A percentile compares a stretch with the other conserved stretches of the same genome.
Evolutionary conservation across 495 filamentous ascomycete genomes (phyloP).

Genomic region (Aspergillus panamensis): DNA sequence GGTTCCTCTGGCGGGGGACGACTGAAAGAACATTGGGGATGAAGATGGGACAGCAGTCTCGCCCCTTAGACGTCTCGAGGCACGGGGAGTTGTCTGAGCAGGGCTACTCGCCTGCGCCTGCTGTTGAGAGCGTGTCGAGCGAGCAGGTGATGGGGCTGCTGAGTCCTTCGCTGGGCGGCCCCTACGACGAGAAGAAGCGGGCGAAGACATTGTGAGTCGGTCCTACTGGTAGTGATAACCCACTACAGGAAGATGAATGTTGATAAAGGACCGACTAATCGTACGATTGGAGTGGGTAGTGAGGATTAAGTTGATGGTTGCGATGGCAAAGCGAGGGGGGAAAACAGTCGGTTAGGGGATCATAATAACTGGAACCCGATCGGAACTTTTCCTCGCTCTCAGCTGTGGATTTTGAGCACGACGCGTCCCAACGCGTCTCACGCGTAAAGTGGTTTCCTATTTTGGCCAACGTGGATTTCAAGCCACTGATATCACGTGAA

Average conservation of each 20-base stretch:
- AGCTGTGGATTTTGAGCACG: constrained; percentile 15
- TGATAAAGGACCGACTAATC: constrained; percentile 13
- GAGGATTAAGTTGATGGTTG: constrained; percentile 14
- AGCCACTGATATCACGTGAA: constrained; percentile 18
- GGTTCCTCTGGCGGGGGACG: constrained; percentile 61
- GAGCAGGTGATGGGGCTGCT: constrained; percentile 39
- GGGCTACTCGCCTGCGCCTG: constrained; percentile 40
- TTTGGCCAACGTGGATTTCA: constrained; percentile 26
- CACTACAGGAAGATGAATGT: not conserved
- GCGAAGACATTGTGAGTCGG: constrained; percentile 46
- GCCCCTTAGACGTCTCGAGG: constrained; percentile 40
- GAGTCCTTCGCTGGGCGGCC: constrained; percentile 43
- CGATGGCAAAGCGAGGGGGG: constrained; percentile 4
- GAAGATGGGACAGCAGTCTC: constrained; percentile 53
- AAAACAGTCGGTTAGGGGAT: not conserved
- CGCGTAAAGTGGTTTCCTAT: constrained; percentile 44
- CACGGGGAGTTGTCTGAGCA: constrained; percentile 42
- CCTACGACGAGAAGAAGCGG: constrained; percentile 39
- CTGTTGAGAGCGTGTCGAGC: constrained; percentile 37
- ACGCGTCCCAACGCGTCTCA: constrained; percentile 33
- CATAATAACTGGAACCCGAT: constrained; percentile 8
- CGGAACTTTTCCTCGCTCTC: constrained; percentile 12
- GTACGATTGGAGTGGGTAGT: constrained; percentile 6
- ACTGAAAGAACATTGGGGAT: constrained; percentile 80
- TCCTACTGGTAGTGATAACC: constrained; percentile 8